phyloP scores from a whole-genome alignment of 73 alveolate genomes.

The Paramecium octaurelia region DNA sequence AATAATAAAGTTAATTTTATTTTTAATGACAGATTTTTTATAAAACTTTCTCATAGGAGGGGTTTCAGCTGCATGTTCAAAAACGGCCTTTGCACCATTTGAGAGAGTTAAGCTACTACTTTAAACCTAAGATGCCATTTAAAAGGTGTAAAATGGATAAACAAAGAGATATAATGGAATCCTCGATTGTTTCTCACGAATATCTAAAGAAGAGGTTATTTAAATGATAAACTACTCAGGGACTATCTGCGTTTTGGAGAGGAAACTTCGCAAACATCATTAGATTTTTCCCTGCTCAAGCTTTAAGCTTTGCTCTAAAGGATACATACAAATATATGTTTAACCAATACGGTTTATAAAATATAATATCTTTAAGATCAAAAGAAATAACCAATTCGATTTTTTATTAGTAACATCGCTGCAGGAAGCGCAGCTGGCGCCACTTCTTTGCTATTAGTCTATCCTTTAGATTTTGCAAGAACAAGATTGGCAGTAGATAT shows the following conservation, averaged over 20 bases:
- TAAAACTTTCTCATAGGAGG: slow-evolving; percentile 74
- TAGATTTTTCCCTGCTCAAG: slow-evolving; percentile 89
- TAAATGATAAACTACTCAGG: slow-evolving; percentile 46
- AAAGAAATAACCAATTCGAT: slow-evolving; percentile 71
- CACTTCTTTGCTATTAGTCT: slow-evolving; percentile 77
- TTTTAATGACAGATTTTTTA: neutral
- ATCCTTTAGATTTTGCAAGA: slow-evolving; percentile 93
- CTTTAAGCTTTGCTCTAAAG: slow-evolving; percentile 91
- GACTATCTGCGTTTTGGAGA: slow-evolving; percentile 90
- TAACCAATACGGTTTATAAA: slow-evolving; percentile 61
- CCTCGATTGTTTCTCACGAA: slow-evolving; percentile 69
- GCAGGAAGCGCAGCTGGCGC: slow-evolving; percentile 97
- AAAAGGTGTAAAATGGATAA: slow-evolving; percentile 65
- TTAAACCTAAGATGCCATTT: slow-evolving; percentile 86
- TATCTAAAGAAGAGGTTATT: slow-evolving; percentile 63
- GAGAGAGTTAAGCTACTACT: slow-evolving; percentile 94
- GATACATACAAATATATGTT: slow-evolving; percentile 79
- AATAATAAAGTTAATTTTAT: too few relatives aligned
- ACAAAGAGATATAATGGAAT: slow-evolving; percentile 86
- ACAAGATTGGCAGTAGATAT: slow-evolving; percentile 94
- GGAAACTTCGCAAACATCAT: slow-evolving; percentile 91
- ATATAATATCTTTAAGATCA: slow-evolving; percentile 50
- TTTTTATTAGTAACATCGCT: slow-evolving; percentile 84
- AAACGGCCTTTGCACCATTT: slow-evolving; percentile 92
- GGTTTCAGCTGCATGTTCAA: slow-evolving; percentile 87